Evolutionary conservation across 2,329 filamentous ascomycete species (phyloP), one percentile per base, ranked within the genome.

Genomic region (Lomentospora prolificans): DNA sequence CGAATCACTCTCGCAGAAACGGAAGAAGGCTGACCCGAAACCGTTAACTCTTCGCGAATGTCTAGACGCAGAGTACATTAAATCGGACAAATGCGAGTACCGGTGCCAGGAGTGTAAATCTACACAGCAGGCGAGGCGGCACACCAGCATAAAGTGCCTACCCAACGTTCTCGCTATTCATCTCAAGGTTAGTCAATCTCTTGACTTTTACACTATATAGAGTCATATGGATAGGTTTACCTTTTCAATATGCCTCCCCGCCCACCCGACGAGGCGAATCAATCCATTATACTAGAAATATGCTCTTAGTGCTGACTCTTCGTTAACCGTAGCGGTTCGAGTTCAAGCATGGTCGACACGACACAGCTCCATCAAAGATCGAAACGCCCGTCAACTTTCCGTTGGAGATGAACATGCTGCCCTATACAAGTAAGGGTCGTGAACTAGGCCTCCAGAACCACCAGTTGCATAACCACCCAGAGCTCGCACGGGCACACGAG

Each of bases 121-220:
- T 39, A 84, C 81, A 27, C 87, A 91, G 66, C 86, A 90, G 64
- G 90, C 90, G 1, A 86, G 84, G 55, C 89, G 95, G 67, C 87
- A 94, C 64, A 80, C 95, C 55, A 88, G 84, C 61, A 88, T 97
- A 60, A 90, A 90, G 67, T 82, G 85, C 58, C 71, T 97, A 31
- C 92, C 92, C 0, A 92, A 94, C 39, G 90, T 96, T 5, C 73
- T 97, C 24, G 90, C 90, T 28, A 89, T 97, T 65, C 92, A 97
- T 65, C 78, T 97, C 39, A 97, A 97, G 80, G 89, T 90, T 69
- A 58, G 72, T 12, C 25, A 51, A 24, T 17, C 53, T 24, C n/a
- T 4, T 22, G 3, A 24, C 30, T 30, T 36, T 1, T n/a, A n/a
- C n/a, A n/a, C n/a, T n/a, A n/a, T n/a, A n/a, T n/a, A n/a, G n/a